phyloP scores from a whole-genome alignment of 2,329 filamentous ascomycete genomes.

The Calonectria multiphialidica region DNA sequence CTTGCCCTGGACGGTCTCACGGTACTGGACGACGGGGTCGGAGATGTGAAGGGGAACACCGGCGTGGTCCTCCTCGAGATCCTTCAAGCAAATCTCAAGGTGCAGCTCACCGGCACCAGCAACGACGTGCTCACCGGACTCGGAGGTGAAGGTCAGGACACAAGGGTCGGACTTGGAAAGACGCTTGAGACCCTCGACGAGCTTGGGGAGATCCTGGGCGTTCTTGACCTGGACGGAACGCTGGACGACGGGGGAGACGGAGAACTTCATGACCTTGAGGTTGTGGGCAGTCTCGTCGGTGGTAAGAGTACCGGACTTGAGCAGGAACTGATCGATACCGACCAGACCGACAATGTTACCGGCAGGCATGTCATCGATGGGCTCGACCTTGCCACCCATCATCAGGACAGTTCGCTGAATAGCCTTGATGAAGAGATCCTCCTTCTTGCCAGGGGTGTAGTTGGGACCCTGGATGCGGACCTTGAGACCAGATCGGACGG shows the following conservation, averaged over 20 bases:
- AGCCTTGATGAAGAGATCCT: conserved; percentile 98
- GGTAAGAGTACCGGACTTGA: conserved; percentile 99
- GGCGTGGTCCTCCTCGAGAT: conserved; percentile 99
- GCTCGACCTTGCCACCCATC: conserved; percentile 99
- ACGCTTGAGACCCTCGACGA: conserved; percentile 99
- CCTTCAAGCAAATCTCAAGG: conserved; percentile 99
- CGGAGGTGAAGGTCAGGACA: conserved; percentile 88
- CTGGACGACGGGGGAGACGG: conserved; percentile 98
- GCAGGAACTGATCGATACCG: conserved; percentile 99
- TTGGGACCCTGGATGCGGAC: conserved; percentile 99
- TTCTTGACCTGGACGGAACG: conserved; percentile 99
- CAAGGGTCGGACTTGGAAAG: conserved; percentile 99
- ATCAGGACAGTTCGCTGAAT: conserved; percentile 99
- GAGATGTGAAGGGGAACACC: conserved; percentile 98
- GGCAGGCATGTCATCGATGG: conserved; percentile 98
- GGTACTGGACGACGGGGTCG: conserved; percentile 98
- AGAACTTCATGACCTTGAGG: conserved; percentile 99
- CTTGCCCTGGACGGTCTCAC: conserved; percentile 88
- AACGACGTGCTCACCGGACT: conserved; percentile 98
- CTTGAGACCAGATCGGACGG: conserved; percentile 97
- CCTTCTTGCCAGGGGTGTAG: conserved; percentile 98
- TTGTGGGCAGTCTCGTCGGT: conserved; percentile 98
- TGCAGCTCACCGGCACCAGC: conserved; percentile 99
- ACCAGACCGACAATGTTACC: conserved; percentile 99
- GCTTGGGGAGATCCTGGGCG: conserved; percentile 98